These are phyloP conservation scores for Penicillium canescens DNA, from an alignment of 495 filamentous ascomycete species.

Conservation along the genomic window DNA sequence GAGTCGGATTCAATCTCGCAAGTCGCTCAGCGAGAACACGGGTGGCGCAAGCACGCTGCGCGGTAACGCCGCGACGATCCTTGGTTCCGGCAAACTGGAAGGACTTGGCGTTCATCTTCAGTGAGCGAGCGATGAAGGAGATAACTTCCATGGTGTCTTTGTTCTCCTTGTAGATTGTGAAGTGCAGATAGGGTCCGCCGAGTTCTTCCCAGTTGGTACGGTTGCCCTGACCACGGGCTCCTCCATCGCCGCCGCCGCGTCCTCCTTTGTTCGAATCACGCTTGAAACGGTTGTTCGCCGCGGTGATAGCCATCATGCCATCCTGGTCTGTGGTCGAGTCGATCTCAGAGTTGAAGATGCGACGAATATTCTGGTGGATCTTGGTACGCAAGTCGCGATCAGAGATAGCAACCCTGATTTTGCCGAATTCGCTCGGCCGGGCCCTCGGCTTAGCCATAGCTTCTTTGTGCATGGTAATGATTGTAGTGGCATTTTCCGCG, in stretches of 20 bases:
- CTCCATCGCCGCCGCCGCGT: constrained; percentile 26
- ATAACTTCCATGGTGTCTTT: constrained; percentile 96
- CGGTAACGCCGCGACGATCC: constrained; percentile 84
- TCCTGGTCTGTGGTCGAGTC: constrained; percentile 62
- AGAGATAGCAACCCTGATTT: constrained; percentile 44
- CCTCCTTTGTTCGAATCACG: constrained; percentile 27
- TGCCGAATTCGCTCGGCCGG: constrained; percentile 43
- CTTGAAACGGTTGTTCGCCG: constrained; percentile 43
- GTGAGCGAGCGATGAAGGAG: constrained; percentile 63
- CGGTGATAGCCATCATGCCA: constrained; percentile 60
- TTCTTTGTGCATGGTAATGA: constrained; percentile 46
- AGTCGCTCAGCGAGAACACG: constrained; percentile 65
- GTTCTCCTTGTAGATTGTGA: constrained; percentile 96
- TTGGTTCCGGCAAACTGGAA: constrained; percentile 94
- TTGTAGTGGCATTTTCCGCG: constrained; percentile 35
- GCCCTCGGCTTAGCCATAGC: constrained; percentile 41
- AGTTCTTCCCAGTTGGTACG: constrained; percentile 59
- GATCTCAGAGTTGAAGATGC: constrained; percentile 65
- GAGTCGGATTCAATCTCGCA: constrained; percentile 57
- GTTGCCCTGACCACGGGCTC: constrained; percentile 17
- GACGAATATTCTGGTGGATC: constrained; percentile 66
- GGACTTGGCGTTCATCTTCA: constrained; percentile 65
- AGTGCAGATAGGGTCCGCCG: constrained; percentile 83
- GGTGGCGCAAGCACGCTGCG: constrained; percentile 76
- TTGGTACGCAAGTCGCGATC: constrained; percentile 62